These are phyloP conservation scores for Linum lewisii DNA, from an alignment of 345 rosid genomes.

Conservation along the genomic window DNA sequence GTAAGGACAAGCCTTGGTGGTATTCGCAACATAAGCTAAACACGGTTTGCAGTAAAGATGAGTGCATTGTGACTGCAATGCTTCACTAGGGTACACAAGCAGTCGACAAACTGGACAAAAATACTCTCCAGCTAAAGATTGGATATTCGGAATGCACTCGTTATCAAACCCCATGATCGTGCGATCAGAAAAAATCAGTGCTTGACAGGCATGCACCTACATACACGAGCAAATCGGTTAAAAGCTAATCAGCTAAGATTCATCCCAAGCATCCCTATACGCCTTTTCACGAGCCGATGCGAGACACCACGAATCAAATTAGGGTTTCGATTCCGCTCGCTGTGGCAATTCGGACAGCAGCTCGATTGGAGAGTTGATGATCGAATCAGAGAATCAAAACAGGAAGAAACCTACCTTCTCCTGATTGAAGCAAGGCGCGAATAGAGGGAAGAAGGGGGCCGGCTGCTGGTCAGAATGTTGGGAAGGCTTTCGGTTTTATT, in stretches of 20 bases:
- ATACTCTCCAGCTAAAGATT: constrained; percentile 62
- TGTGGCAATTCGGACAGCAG: neutral
- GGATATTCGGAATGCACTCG: constrained; percentile 58
- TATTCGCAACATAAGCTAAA: constrained; percentile 42
- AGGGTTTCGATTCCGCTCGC: neutral
- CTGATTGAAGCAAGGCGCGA: neutral
- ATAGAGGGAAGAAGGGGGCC: neutral
- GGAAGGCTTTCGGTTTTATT: no score
- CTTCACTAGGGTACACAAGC: constrained; percentile 75
- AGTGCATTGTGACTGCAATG: constrained; percentile 72
- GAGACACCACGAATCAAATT: neutral
- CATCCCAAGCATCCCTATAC: neutral
- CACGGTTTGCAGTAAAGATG: constrained; percentile 79
- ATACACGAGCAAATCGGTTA: neutral
- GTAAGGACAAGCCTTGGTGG: constrained; percentile 69
- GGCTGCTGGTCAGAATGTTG: no score
- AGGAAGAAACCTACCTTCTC: neutral
- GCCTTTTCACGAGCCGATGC: no score
- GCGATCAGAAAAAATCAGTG: neutral
- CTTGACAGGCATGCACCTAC: neutral
- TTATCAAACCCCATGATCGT: constrained; percentile 65
- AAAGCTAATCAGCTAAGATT: no score
- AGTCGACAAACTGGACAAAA: constrained; percentile 75
- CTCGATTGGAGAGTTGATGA: neutral
- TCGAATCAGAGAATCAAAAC: neutral